Percentiles rank a stretch among this genome's conserved stretches.
These are phyloP conservation scores for Saprolegnia diclina DNA, from an alignment of 352 stramenopile species.

Conservation along the genomic window DNA sequence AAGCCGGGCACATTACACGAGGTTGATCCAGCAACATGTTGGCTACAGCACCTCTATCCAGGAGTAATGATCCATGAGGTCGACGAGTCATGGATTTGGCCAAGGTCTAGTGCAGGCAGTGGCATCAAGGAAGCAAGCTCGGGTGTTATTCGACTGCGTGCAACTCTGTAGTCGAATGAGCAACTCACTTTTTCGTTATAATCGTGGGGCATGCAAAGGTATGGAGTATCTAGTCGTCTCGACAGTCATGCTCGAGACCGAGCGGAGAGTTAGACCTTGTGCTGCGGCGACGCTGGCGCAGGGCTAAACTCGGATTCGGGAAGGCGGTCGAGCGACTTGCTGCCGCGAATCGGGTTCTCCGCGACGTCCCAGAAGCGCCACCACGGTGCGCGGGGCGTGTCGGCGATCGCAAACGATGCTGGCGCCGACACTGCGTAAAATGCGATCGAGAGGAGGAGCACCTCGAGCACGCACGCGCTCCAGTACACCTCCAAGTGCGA, in stretches of 20 bases:
- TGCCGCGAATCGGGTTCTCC: neutral
- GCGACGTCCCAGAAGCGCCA: conserved; percentile 4
- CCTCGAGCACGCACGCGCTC: neutral
- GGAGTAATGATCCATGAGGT: no score
- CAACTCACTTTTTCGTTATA: no score
- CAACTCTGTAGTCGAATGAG: no score
- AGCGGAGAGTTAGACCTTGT: neutral
- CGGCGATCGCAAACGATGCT: neutral
- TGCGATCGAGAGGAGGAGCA: neutral
- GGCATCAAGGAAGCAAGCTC: no score
- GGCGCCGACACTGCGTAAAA: neutral
- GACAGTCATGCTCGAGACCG: neutral
- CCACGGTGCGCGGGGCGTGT: neutral
- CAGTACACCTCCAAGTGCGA: neutral
- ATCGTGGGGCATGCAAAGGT: no score
- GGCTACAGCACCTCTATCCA: no score
- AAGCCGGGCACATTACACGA: no score
- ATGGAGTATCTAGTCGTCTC: no score
- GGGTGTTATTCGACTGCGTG: no score
- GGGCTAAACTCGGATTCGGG: neutral
- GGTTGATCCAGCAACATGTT: no score
- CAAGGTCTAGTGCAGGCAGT: no score
- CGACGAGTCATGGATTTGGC: no score
- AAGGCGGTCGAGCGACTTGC: neutral
- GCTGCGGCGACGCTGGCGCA: neutral